Conservation (phyloP, 2,329 filamentous ascomycete species). For the Sclerotinia minor region DNA sequence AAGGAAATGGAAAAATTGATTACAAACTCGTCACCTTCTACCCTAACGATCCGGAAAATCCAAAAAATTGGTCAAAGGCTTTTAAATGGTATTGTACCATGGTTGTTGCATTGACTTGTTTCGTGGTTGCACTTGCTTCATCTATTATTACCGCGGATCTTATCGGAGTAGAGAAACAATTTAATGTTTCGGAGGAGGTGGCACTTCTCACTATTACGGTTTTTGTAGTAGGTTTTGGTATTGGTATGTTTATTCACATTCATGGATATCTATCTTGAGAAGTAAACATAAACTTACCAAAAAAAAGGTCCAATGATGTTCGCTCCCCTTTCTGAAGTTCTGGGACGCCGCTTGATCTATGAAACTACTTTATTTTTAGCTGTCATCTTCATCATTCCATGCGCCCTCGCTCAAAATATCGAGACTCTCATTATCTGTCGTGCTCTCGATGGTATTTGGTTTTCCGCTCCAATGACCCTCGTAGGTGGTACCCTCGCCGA, state of each 20-base stretch:
- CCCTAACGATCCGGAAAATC: slow-evolving; percentile 71
- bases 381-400: slow-evolving; percentile 78
- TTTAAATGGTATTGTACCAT: slow-evolving; percentile 86
- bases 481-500: slow-evolving; percentile 82
- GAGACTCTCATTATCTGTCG: slow-evolving; percentile 74
- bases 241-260: slow-evolving; percentile 52
- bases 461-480: slow-evolving; percentile 83
- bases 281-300: neutral
- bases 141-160: slow-evolving; percentile 79
- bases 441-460: slow-evolving; percentile 77
- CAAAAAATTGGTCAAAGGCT: slow-evolving; percentile 79
- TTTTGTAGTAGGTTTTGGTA: slow-evolving; percentile 79
- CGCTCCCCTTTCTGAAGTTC: slow-evolving; percentile 74
- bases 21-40: slow-evolving; percentile 71
- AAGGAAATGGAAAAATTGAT: neutral
- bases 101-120: slow-evolving; percentile 75
- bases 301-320: slow-evolving; percentile 69
- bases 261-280: too few species aligned
- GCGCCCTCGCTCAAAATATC: slow-evolving; percentile 74
- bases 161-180: slow-evolving; percentile 60
- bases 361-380: slow-evolving; percentile 50
- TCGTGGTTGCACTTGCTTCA: slow-evolving; percentile 64
- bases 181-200: slow-evolving; percentile 70
- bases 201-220: slow-evolving; percentile 70
- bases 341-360: slow-evolving; percentile 72